A percentile compares a stretch with the other conserved stretches of the same genome.
These are phyloP conservation scores for Nadsonia commutata DNA, from an alignment of 1,139 yeast species.

Conservation along the genomic window DNA sequence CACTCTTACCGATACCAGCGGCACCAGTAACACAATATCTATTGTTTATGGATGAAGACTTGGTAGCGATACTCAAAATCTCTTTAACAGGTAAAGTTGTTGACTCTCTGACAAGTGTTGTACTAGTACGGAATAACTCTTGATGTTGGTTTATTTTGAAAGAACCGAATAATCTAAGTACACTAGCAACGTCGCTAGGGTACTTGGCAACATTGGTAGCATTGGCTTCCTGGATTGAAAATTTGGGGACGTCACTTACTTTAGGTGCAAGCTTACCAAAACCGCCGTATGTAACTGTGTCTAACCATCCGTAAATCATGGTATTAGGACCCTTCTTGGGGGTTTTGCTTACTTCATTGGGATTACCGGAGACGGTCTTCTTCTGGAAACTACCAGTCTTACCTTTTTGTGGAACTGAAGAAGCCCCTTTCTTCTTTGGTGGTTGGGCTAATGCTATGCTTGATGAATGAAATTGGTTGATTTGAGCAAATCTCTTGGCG, in stretches of 20 bases:
- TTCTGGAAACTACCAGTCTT: background rate
- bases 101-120: conserved; percentile 28
- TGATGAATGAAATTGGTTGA: background rate
- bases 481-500: background rate
- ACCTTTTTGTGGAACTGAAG: background rate
- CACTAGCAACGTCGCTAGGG: conserved; percentile 11
- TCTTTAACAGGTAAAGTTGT: conserved; percentile 22
- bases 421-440: background rate
- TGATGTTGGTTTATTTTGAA: conserved; percentile 37
- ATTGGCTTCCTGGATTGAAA: conserved; percentile 1
- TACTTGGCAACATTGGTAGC: conserved; percentile 12
- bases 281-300: background rate
- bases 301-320: background rate
- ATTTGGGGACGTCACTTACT: background rate
- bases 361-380: background rate
- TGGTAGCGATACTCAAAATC: conserved; percentile 16
- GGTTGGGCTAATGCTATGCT: background rate
- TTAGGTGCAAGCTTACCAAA: background rate
- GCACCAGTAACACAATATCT: conserved; percentile 52
- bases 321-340: background rate
- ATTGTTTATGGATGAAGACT: conserved; percentile 28
- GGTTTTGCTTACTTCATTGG: background rate
- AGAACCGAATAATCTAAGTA: conserved; percentile 28
- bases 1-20: conserved; percentile 70
- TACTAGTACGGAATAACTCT: conserved; percentile 34